These are phyloP conservation scores for Pinus albicaulis DNA, from an alignment of 75 land plant genomes.

Conservation along the genomic window DNA sequence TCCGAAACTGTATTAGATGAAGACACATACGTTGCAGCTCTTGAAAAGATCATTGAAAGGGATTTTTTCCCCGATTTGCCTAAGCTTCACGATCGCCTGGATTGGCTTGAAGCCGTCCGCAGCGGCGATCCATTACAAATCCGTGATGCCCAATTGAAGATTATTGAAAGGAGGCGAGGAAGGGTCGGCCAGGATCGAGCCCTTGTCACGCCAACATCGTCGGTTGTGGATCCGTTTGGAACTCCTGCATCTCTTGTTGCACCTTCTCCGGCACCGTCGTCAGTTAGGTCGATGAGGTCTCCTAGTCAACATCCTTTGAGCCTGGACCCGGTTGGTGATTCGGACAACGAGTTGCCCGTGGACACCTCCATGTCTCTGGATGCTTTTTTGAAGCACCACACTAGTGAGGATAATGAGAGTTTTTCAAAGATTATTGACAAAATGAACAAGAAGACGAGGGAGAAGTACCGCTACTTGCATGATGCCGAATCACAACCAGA, in stretches of 20 bases:
- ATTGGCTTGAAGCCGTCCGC: constrained; percentile 91
- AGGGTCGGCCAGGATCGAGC: constrained; percentile 14
- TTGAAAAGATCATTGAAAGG: constrained; percentile 95
- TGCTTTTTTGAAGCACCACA: constrained; percentile 68
- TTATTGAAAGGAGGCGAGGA: constrained; percentile 62
- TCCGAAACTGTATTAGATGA: constrained; percentile 53
- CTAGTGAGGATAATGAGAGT: constrained; percentile 94
- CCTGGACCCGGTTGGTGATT: not conserved
- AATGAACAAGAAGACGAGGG: constrained; percentile 78
- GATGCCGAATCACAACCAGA: constrained; percentile 34
- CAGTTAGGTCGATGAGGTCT: constrained; percentile 10
- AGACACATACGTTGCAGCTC: constrained; percentile 84
- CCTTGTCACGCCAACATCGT: constrained; percentile 10
- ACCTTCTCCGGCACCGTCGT: constrained; percentile 15
- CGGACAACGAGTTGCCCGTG: constrained; percentile 3
- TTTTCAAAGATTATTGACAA: constrained; percentile 80
- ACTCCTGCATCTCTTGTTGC: constrained; percentile 34
- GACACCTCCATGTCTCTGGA: constrained; percentile 63
- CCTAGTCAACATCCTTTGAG: constrained; percentile 9
- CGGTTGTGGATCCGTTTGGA: constrained; percentile 19
- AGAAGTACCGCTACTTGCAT: constrained; percentile 51
- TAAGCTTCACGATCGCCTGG: constrained; percentile 90
- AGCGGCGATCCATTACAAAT: constrained; percentile 81
- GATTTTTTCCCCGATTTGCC: constrained; percentile 97
- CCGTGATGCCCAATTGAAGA: constrained; percentile 93